A percentile compares a stretch with the other conserved stretches of the same genome.
Evolutionary conservation across 2,329 filamentous ascomycete genomes (phyloP).

Genomic region (Raffaelea arxii): DNA sequence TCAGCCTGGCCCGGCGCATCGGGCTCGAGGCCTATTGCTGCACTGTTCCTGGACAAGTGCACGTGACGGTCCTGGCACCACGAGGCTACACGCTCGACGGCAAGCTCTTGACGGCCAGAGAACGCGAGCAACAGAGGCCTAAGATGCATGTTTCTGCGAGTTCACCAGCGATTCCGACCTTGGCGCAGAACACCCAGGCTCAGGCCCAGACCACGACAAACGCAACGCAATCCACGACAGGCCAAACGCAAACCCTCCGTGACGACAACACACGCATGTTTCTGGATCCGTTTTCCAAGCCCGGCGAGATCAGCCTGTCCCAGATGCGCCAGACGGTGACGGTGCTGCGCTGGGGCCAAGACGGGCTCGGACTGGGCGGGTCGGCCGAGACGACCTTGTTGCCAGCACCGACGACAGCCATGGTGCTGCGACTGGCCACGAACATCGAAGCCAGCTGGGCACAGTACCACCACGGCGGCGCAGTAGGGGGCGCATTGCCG

Average conservation of each 20-base stretch:
- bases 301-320: slow-evolving; percentile 52
- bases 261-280: slow-evolving; percentile 53
- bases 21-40: slow-evolving; percentile 70
- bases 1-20: slow-evolving; percentile 63
- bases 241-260: too few species aligned
- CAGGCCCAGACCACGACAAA: too few species aligned
- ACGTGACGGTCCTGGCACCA: slow-evolving; percentile 62
- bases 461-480: slow-evolving; percentile 30
- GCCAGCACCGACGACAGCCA: slow-evolving; percentile 53
- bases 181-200: too few species aligned
- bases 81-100: slow-evolving; percentile 52
- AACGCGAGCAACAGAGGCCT: background rate
- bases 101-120: slow-evolving; percentile 19
- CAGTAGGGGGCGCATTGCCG: too few species aligned
- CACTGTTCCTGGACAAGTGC: slow-evolving; percentile 76
- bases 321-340: slow-evolving; percentile 52
- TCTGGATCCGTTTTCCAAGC: slow-evolving; percentile 69
- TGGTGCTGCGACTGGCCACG: slow-evolving; percentile 65
- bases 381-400: slow-evolving; percentile 42
- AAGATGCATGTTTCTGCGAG: background rate
- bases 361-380: too few species aligned
- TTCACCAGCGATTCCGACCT: too few species aligned
- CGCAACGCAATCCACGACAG: too few species aligned
- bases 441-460: slow-evolving; percentile 67
- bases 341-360: slow-evolving; percentile 33